A percentile compares a stretch with the other conserved stretches of the same genome.
Conservation (phyloP, 2,329 filamentous ascomycete genomes). For the Aspergillus pseudonomiae region DNA sequence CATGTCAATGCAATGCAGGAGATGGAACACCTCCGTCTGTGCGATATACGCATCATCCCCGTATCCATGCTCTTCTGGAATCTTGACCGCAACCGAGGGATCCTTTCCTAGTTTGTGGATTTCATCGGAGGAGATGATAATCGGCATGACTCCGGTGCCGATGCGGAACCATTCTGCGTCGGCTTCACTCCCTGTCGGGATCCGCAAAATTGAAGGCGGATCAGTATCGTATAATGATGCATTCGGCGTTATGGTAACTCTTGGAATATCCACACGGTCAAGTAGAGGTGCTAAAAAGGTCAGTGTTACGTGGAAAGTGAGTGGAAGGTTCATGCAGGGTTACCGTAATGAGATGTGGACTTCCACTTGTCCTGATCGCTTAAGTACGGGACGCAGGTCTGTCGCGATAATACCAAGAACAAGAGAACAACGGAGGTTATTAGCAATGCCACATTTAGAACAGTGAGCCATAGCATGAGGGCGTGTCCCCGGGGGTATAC, state of each 20-base stretch:
- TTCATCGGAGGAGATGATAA: slow-evolving; percentile 5
- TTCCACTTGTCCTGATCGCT: slow-evolving; percentile 9
- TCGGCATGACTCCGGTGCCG: slow-evolving; percentile 1
- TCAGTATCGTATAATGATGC: slow-evolving; percentile 1
- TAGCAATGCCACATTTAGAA: neutral
- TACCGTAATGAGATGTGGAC: slow-evolving; percentile 5
- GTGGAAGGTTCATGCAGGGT: too few species aligned
- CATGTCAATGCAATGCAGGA: slow-evolving; percentile 9
- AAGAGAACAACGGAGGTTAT: neutral
- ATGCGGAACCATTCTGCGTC: slow-evolving; percentile 7
- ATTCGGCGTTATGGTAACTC: neutral
- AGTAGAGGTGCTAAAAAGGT: slow-evolving; percentile 3
- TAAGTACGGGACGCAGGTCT: neutral
- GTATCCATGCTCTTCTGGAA: slow-evolving; percentile 6
- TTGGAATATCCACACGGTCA: slow-evolving; percentile 4
- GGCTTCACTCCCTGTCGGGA: slow-evolving; percentile 1
- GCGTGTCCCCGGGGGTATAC: too few species aligned
- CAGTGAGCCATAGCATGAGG: neutral
- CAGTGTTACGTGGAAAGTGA: neutral
- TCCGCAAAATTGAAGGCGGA: slow-evolving; percentile 2
- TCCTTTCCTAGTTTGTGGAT: slow-evolving; percentile 7
- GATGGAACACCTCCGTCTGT: slow-evolving; percentile 7
- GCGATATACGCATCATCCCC: slow-evolving; percentile 7
- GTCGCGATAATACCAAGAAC: neutral
- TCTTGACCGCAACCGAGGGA: neutral